Conservation (phyloP, 2,329 filamentous ascomycete species). For the Fusarium circinatum region DNA sequence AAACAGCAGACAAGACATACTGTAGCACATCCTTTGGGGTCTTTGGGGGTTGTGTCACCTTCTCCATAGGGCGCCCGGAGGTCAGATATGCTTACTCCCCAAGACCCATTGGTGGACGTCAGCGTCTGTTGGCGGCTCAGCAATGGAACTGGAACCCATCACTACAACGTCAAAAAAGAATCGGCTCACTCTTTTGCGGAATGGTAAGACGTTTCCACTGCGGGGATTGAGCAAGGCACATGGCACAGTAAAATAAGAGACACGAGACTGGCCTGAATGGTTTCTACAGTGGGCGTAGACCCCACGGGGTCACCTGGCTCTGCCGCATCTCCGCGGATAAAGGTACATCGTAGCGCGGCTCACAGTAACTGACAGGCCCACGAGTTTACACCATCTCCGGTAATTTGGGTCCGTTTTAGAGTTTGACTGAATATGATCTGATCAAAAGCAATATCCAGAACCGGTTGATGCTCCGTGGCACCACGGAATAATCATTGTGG, state of each 20-base stretch:
- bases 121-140: neutral
- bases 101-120: neutral
- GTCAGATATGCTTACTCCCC: neutral
- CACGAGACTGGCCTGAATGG: constrained; percentile 13
- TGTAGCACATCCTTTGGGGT: neutral
- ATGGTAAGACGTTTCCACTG: neutral
- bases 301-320: constrained; percentile 28
- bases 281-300: neutral
- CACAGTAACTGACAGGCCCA: neutral
- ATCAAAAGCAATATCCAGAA: neutral
- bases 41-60: constrained; percentile 1
- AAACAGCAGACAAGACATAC: neutral
- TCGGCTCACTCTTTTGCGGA: constrained; percentile 11
- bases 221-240: neutral
- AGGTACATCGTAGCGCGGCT: constrained; percentile 19
- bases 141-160: constrained; percentile 14
- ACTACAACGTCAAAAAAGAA: neutral
- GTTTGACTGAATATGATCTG: constrained; percentile 16
- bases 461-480: neutral
- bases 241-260: neutral
- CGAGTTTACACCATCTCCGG: neutral
- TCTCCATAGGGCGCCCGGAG: neutral
- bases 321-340: constrained; percentile 26
- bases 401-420: constrained; percentile 8
- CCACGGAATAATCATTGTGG: constrained; percentile 5